phyloP scores from a whole-genome alignment of 2,329 filamentous ascomycete genomes.

The Graphilbum sp. region DNA sequence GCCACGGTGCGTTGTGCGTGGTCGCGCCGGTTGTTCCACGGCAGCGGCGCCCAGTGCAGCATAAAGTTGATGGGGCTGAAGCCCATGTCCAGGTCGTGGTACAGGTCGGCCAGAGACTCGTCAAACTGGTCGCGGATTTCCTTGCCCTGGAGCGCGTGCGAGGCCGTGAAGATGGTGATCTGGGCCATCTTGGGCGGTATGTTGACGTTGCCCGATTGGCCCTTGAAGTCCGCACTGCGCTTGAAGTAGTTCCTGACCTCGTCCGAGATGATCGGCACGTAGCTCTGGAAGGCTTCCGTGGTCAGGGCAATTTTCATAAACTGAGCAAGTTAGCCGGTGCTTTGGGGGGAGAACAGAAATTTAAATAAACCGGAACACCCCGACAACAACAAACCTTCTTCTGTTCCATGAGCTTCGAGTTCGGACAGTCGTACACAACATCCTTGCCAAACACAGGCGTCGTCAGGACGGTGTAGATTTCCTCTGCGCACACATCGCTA shows the following conservation, averaged over 20 bases:
- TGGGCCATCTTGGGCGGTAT: slow-evolving; percentile 54
- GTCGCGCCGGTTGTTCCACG: slow-evolving; percentile 59
- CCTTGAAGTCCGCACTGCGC: slow-evolving; percentile 37
- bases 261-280: slow-evolving; percentile 55
- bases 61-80: slow-evolving; percentile 73
- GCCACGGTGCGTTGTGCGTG: slow-evolving; percentile 56
- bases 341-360: too few species aligned
- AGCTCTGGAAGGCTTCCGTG: slow-evolving; percentile 42
- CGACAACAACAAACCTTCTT: slow-evolving; percentile 44
- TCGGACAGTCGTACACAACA: slow-evolving; percentile 74
- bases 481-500: slow-evolving; percentile 35
- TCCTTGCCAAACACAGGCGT: slow-evolving; percentile 54
- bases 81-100: slow-evolving; percentile 66
- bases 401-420: slow-evolving; percentile 75
- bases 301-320: slow-evolving; percentile 60
- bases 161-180: slow-evolving; percentile 70
- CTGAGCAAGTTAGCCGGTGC: too few species aligned
- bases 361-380: too few species aligned
- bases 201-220: slow-evolving; percentile 42
- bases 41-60: slow-evolving; percentile 62
- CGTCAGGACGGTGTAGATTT: slow-evolving; percentile 33
- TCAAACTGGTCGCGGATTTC: slow-evolving; percentile 58
- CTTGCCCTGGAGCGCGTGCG: slow-evolving; percentile 56
- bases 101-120: slow-evolving; percentile 57
- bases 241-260: slow-evolving; percentile 54